These are phyloP conservation scores for Xylaria sp. DNA, from an alignment of 2,329 filamentous ascomycete species.

Conservation along the genomic window DNA sequence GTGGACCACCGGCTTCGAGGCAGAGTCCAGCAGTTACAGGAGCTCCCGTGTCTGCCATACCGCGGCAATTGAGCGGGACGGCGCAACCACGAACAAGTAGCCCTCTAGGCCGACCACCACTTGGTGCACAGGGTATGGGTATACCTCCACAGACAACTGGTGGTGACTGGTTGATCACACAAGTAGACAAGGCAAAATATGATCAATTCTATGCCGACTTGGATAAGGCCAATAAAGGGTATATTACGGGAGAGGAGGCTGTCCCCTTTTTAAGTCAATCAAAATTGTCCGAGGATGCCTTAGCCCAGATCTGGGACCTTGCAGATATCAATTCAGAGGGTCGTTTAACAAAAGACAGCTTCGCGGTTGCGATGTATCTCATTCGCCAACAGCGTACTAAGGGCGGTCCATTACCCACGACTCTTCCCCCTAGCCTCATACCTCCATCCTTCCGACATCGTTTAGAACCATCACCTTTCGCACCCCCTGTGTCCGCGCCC, in stretches of 20 bases:
- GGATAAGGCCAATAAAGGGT: slow-evolving; percentile 82
- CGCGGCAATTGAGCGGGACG: slow-evolving; percentile 82
- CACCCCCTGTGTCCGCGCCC: slow-evolving; percentile 47
- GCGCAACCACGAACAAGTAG: slow-evolving; percentile 71
- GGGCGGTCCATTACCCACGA: slow-evolving; percentile 75
- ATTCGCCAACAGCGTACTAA: slow-evolving; percentile 88
- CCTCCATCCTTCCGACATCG: slow-evolving; percentile 85
- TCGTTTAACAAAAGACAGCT: slow-evolving; percentile 86
- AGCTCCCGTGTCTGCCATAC: slow-evolving; percentile 74
- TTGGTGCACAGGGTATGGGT: slow-evolving; percentile 56
- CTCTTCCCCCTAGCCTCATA: slow-evolving; percentile 82
- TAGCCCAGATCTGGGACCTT: slow-evolving; percentile 97
- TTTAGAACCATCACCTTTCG: slow-evolving; percentile 63
- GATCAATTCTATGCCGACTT: slow-evolving; percentile 86
- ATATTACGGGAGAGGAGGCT: slow-evolving; percentile 92
- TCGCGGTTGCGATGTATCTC: slow-evolving; percentile 96
- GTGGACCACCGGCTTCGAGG: slow-evolving; percentile 59
- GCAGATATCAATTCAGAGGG: slow-evolving; percentile 94
- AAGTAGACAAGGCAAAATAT: slow-evolving; percentile 86
- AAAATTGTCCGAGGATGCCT: slow-evolving; percentile 83
- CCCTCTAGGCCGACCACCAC: slow-evolving; percentile 63
- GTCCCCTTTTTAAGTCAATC: slow-evolving; percentile 95
- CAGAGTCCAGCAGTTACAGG: slow-evolving; percentile 63
- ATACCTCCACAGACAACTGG: slow-evolving; percentile 52
- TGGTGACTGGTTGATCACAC: slow-evolving; percentile 82